These are phyloP conservation scores for Neurospora tetrasperma DNA, from an alignment of 495 filamentous ascomycete genomes.

Conservation along the genomic window DNA sequence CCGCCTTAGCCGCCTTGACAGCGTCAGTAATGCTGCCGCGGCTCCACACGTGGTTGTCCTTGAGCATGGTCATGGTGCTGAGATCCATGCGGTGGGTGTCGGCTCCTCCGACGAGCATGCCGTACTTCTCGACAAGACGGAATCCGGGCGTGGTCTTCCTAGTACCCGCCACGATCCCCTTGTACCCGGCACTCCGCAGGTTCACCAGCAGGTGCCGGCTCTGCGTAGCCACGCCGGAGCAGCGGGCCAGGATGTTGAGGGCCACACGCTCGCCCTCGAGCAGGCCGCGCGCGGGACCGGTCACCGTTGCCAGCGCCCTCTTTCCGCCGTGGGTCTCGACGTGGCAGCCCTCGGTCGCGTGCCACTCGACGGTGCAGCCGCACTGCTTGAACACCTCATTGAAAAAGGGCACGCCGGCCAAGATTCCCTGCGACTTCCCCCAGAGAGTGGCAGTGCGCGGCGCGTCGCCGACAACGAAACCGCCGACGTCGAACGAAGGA, in stretches of 20 bases:
- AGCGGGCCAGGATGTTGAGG: constrained; percentile 82
- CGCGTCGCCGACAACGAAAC: constrained; percentile 84
- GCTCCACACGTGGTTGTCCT: constrained; percentile 96
- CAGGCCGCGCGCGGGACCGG: constrained; percentile 73
- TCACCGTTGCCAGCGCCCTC: constrained; percentile 65
- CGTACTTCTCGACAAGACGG: constrained; percentile 94
- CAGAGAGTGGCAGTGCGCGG: constrained; percentile 69
- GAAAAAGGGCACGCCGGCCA: constrained; percentile 93
- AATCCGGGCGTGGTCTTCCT: constrained; percentile 96
- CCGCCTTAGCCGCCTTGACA: constrained; percentile 71
- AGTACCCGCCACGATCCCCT: constrained; percentile 82
- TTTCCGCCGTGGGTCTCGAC: constrained; percentile 42
- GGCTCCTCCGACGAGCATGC: constrained; percentile 84
- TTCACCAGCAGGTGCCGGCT: constrained; percentile 40
- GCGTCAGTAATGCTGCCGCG: constrained; percentile 74
- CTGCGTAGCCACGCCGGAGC: constrained; percentile 83
- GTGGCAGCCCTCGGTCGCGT: constrained; percentile 60
- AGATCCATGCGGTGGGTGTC: constrained; percentile 89
- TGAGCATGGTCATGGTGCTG: constrained; percentile 92
- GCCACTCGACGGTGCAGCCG: constrained; percentile 85
- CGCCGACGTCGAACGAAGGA: constrained; percentile 91
- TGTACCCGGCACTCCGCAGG: constrained; percentile 55
- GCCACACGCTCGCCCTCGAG: constrained; percentile 89
- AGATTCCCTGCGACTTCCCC: constrained; percentile 78
- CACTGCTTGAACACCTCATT: constrained; percentile 85